Evolutionary conservation across 2,329 filamentous ascomycete species (phyloP).

Genomic region (Talaromyces sp.): DNA sequence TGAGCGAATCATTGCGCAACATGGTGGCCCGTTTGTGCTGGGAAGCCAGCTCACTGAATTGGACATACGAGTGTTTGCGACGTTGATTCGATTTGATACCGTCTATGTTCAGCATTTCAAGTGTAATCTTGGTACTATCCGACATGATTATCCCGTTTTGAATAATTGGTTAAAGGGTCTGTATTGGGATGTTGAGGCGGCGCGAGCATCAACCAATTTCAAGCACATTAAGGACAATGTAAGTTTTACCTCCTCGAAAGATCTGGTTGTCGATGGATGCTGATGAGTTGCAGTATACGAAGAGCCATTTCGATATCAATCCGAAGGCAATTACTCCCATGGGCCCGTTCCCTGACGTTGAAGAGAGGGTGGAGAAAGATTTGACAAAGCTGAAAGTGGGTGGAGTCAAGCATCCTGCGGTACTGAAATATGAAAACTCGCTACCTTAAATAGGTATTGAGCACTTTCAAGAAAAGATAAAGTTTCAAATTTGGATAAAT

Average conservation of each 20-base stretch:
- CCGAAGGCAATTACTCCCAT: constrained; percentile 64
- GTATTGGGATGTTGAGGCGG: constrained; percentile 60
- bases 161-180: constrained; percentile 63
- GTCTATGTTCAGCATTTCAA: constrained; percentile 70
- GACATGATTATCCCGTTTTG: constrained; percentile 62
- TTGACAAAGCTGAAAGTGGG: constrained; percentile 54
- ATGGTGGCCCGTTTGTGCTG: constrained; percentile 60
- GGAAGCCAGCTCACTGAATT: constrained; percentile 61
- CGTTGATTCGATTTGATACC: constrained; percentile 62
- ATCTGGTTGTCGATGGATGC: neutral
- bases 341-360: constrained; percentile 63
- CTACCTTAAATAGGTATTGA: too few relatives aligned
- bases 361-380: constrained; percentile 55
- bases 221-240: constrained; percentile 69
- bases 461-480: too few relatives aligned
- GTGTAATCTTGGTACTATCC: constrained; percentile 63
- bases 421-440: constrained; percentile 36
- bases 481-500: too few relatives aligned
- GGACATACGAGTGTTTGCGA: constrained; percentile 61
- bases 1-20: constrained; percentile 51
- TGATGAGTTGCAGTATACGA: constrained; percentile 52
- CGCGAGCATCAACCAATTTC: constrained; percentile 64
- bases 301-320: constrained; percentile 63
- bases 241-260: constrained; percentile 12
- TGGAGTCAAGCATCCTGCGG: constrained; percentile 32